phyloP scores from a whole-genome alignment of 352 stramenopile genomes.

The Thalassiosira pacifica region DNA sequence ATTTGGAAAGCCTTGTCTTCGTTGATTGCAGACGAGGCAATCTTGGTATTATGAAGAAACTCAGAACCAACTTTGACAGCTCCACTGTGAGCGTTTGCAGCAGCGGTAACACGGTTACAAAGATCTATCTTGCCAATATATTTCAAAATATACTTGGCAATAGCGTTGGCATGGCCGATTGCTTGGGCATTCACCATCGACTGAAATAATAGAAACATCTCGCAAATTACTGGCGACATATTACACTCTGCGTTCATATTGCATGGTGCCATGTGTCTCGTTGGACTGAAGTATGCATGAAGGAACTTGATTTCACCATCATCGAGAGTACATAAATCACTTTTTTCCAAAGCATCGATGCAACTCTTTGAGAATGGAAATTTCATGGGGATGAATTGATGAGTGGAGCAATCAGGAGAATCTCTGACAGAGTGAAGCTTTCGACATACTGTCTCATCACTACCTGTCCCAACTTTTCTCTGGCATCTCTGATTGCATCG shows the following conservation, averaged over 20 bases:
- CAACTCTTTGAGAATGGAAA: neutral
- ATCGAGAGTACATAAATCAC: slow-evolving; percentile 17
- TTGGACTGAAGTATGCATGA: slow-evolving; percentile 33
- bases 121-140: slow-evolving; percentile 55
- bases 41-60: slow-evolving; percentile 62
- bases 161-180: slow-evolving; percentile 16
- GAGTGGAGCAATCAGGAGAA: slow-evolving; percentile 14
- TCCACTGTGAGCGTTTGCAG: slow-evolving; percentile 28
- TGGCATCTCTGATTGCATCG: slow-evolving; percentile 10
- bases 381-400: neutral
- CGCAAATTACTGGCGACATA: slow-evolving; percentile 29
- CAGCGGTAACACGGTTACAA: slow-evolving; percentile 10
- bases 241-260: slow-evolving; percentile 44
- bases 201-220: slow-evolving; percentile 29
- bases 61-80: slow-evolving; percentile 21
- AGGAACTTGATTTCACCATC: slow-evolving; percentile 7
- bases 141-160: slow-evolving; percentile 57
- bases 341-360: slow-evolving; percentile 22
- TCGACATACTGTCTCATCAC: slow-evolving; percentile 27
- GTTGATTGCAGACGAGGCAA: slow-evolving; percentile 31
- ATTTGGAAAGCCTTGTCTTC: slow-evolving; percentile 38
- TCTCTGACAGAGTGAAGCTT: slow-evolving; percentile 22
- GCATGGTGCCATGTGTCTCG: slow-evolving; percentile 42
- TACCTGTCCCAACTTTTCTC: neutral
- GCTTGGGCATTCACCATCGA: slow-evolving; percentile 48